phyloP scores from a whole-genome alignment of 345 rosid species.

The Moricandia arvensis region DNA sequence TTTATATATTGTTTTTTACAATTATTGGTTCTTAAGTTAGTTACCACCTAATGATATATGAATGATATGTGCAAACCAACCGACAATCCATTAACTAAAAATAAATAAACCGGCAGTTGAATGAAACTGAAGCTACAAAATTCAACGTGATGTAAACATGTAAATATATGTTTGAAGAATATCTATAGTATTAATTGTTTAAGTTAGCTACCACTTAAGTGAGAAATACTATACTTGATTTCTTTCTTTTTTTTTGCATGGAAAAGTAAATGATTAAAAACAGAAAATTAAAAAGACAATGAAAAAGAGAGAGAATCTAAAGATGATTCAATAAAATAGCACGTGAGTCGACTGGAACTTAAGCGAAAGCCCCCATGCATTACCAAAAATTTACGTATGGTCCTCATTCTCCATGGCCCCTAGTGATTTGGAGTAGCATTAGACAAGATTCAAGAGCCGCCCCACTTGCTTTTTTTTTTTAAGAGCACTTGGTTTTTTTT shows the following conservation, averaged over 20 bases:
- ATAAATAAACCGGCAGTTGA: conserved; percentile 17
- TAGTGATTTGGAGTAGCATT: not conserved
- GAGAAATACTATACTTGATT: not conserved
- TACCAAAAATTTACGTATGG: conserved; percentile 1
- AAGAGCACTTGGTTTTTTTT: conserved; percentile 22
- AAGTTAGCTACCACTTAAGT: conserved; percentile 1
- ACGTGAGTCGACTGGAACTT: conserved; percentile 13
- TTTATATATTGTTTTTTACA: no score
- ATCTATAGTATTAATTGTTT: not conserved
- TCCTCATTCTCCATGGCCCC: conserved; percentile 8
- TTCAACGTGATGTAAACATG: not conserved
- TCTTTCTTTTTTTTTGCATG: not conserved
- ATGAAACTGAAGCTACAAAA: not conserved
- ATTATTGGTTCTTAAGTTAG: not conserved
- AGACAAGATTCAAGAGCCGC: not conserved
- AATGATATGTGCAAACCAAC: conserved; percentile 15
- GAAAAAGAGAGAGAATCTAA: conserved; percentile 14
- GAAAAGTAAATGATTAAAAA: not conserved
- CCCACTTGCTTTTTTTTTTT: conserved; percentile 2
- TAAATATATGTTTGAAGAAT: not conserved
- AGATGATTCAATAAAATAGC: conserved; percentile 7
- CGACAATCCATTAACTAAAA: conserved; percentile 6
- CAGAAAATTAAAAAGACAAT: not conserved
- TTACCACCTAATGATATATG: not conserved
- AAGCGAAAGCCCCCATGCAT: conserved; percentile 18